These are phyloP conservation scores for Eremothecium cymbalariae DNA, from an alignment of 1,139 yeast species.

Conservation along the genomic window DNA sequence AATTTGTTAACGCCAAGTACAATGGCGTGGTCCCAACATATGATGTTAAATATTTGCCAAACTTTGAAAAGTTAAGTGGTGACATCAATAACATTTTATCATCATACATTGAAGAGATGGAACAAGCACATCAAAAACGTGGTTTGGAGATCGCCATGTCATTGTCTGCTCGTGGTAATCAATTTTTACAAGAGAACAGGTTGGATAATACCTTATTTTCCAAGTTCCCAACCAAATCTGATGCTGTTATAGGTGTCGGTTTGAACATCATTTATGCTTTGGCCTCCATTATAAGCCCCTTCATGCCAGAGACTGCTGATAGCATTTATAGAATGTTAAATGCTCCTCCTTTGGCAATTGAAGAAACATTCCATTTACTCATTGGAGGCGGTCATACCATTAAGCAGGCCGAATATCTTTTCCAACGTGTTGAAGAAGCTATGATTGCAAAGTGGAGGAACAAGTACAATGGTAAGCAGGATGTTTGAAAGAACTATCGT, in stretches of 20 bases:
- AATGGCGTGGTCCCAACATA: constrained; percentile 77
- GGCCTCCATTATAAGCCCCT: constrained; percentile 74
- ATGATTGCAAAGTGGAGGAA: constrained; percentile 83
- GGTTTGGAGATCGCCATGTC: constrained; percentile 91
- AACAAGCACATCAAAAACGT: constrained; percentile 69
- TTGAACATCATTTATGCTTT: constrained; percentile 79
- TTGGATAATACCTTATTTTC: constrained; percentile 79
- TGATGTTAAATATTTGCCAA: constrained; percentile 40
- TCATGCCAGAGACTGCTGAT: constrained; percentile 75
- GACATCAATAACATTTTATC: constrained; percentile 58
- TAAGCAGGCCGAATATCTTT: constrained; percentile 85
- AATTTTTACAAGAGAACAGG: constrained; percentile 90
- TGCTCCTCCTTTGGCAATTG: constrained; percentile 71
- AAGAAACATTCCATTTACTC: constrained; percentile 62
- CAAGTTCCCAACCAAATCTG: constrained; percentile 70
- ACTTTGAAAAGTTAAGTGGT: constrained; percentile 42
- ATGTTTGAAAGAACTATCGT: too few species aligned
- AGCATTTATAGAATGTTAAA: constrained; percentile 72
- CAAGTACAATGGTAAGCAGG: constrained; percentile 74
- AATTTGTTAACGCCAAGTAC: constrained; percentile 84
- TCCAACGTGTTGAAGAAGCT: constrained; percentile 83
- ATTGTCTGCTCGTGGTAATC: constrained; percentile 86
- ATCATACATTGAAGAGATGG: constrained; percentile 65
- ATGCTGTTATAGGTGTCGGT: constrained; percentile 89
- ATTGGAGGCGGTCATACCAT: constrained; percentile 78